phyloP scores from a whole-genome alignment of 2,329 filamentous ascomycete genomes.

The Scedosporium aurantiacum region DNA sequence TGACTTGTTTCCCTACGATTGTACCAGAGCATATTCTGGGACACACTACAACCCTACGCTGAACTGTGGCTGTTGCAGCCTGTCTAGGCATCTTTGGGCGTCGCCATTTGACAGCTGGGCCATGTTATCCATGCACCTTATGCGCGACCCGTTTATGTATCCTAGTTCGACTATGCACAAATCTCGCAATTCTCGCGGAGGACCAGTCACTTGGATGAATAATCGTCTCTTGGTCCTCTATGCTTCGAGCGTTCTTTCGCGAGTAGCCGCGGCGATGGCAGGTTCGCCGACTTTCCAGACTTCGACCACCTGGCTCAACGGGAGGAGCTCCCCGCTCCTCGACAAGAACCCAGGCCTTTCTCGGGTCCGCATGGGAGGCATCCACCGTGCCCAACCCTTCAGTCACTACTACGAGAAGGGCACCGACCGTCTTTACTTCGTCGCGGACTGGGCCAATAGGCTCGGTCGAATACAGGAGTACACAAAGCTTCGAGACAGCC shows the following conservation, averaged over 20 bases:
- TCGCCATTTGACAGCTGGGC: slow-evolving; percentile 34
- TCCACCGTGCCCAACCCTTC: slow-evolving; percentile 30
- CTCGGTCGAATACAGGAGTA: neutral
- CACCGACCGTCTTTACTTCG: slow-evolving; percentile 18
- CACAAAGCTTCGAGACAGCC: neutral
- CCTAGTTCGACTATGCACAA: slow-evolving; percentile 9
- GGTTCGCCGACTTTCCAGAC: slow-evolving; percentile 15
- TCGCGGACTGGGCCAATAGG: slow-evolving; percentile 14
- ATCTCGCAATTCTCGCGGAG: slow-evolving; percentile 4
- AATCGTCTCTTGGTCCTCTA: slow-evolving; percentile 24
- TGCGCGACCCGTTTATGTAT: slow-evolving; percentile 24
- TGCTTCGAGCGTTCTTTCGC: slow-evolving; percentile 19
- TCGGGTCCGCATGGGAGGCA: slow-evolving; percentile 27
- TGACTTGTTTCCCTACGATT: slow-evolving; percentile 33
- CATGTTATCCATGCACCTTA: slow-evolving; percentile 25
- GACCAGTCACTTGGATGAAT: slow-evolving; percentile 19
- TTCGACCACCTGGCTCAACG: slow-evolving; percentile 23
- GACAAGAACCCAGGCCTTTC: slow-evolving; percentile 7
- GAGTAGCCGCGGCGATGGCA: slow-evolving; percentile 25
- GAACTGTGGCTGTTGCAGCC: slow-evolving; percentile 27
- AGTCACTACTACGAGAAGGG: slow-evolving; percentile 26
- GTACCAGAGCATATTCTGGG: slow-evolving; percentile 29
- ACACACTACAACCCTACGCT: neutral
- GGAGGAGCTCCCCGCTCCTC: slow-evolving; percentile 12
- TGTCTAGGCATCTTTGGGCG: slow-evolving; percentile 32